These are phyloP conservation scores for Yarrowia galli DNA, from an alignment of 1,139 yeast genomes.

Conservation along the genomic window DNA sequence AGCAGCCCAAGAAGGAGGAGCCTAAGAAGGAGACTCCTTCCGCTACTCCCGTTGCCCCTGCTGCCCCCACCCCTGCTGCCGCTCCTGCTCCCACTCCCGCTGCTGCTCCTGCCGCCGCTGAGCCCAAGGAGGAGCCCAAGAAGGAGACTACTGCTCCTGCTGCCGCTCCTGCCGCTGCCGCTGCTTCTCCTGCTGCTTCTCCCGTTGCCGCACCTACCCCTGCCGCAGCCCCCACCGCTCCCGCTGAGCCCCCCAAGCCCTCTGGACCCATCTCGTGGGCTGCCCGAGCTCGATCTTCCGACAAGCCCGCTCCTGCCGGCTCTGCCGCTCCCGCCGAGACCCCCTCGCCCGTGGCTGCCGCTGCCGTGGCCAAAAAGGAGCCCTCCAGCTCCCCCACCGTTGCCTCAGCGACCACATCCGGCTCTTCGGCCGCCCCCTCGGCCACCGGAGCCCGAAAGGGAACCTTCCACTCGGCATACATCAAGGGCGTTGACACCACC, in stretches of 20 bases:
- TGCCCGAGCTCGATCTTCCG: slow-evolving; percentile 30
- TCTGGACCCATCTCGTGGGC: slow-evolving; percentile 38
- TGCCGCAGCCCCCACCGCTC: slow-evolving; percentile 21
- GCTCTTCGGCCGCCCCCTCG: neutral
- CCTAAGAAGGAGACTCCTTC: slow-evolving; percentile 23
- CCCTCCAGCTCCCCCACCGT: slow-evolving; percentile 43
- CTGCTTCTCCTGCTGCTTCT: no score
- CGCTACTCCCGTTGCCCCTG: slow-evolving; percentile 17
- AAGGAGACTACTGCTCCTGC: slow-evolving; percentile 1
- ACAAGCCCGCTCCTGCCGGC: slow-evolving; percentile 39
- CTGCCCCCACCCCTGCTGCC: slow-evolving; percentile 26
- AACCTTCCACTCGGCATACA: slow-evolving; percentile 51
- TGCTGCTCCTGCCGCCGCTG: slow-evolving; percentile 26
- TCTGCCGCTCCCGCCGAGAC: slow-evolving; percentile 42
- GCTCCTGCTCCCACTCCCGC: slow-evolving; percentile 30
- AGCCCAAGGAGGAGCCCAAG: slow-evolving; percentile 26
- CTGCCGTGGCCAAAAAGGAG: slow-evolving; percentile 39
- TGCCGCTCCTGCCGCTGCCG: slow-evolving; percentile 34
- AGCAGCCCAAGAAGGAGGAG: no score
- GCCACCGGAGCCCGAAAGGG: slow-evolving; percentile 10
- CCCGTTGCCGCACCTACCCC: no score
- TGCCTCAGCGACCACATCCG: slow-evolving; percentile 13
- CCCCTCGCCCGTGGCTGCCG: slow-evolving; percentile 39
- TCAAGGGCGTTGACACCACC: slow-evolving; percentile 50
- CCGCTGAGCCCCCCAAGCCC: slow-evolving; percentile 29